These are phyloP conservation scores for Besnoitia besnoiti DNA, from an alignment of 169 alveolate species.

Conservation along the genomic window DNA sequence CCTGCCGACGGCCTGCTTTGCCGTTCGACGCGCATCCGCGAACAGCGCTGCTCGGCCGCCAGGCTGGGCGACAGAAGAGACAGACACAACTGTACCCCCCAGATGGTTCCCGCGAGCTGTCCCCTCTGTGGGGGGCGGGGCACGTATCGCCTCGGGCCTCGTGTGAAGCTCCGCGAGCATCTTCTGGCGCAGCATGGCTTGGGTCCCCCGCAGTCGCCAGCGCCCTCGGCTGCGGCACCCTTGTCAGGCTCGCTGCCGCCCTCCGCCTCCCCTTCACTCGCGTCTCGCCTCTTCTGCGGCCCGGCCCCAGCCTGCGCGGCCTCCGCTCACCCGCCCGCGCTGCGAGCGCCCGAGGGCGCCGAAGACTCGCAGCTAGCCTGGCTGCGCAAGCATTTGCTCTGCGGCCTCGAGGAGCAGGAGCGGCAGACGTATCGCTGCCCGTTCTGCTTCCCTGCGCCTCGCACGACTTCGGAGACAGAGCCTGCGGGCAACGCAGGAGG, in stretches of 20 bases:
- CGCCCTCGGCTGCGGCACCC: too few species aligned
- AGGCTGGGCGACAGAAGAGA: too few species aligned
- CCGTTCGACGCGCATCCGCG: too few species aligned
- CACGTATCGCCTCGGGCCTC: constrained; percentile 34
- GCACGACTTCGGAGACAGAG: neutral
- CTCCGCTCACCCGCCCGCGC: too few species aligned
- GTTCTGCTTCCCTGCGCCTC: neutral
- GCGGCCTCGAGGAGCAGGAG: constrained; percentile 37
- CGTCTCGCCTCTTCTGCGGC: too few species aligned
- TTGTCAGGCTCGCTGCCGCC: neutral
- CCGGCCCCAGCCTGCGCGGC: too few species aligned
- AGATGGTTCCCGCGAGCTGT: neutral
- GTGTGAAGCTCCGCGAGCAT: constrained; percentile 28
- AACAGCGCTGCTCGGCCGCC: too few species aligned
- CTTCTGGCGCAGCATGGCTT: constrained; percentile 33
- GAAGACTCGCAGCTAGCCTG: constrained; percentile 15
- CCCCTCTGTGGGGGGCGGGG: constrained; percentile 20
- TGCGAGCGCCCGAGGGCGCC: neutral
- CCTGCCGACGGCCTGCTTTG: too few species aligned
- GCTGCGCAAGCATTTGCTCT: constrained; percentile 19
- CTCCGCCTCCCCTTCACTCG: neutral
- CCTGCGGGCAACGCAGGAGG: neutral
- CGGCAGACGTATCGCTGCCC: neutral
- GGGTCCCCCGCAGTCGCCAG: neutral
- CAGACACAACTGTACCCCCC: too few species aligned